Evolutionary conservation across 2,329 filamentous ascomycete genomes (phyloP), one percentile per base, ranked within the genome.

Genomic region (Calonectria naviculata): DNA sequence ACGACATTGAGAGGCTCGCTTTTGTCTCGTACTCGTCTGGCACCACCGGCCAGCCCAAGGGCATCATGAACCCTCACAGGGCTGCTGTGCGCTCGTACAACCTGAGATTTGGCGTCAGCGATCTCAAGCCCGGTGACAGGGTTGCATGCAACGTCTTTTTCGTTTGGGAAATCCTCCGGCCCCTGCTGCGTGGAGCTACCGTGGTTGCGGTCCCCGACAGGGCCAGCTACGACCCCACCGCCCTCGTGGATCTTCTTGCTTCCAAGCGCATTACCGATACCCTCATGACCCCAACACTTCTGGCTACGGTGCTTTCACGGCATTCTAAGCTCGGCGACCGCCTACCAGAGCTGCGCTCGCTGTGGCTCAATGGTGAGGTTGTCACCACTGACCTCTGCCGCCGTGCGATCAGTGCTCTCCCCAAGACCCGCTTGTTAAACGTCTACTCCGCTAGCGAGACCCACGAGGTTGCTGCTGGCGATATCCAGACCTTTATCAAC

Each of bases 61-160:
- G 93, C 66, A 95, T 96, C 79, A 93, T 92, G 65, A 95, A 95
- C 80, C 92, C 93, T 2, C 93, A 95, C 81, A 87, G 90, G 77
- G 93, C 93, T 19, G 87, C 93, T 0, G 91, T 95, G 1, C 87
- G 89, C 31, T 95, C 93, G 8, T 95, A 95, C 79, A 86, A 94
- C 75, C 82, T 94, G 73, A 87, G 94, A 81, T 95, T 95, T 78
- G 86, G 84, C 12, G 81, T 95, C 60, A 93, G 91, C 74, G 92
- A 95, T 80, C 85, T 94, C 3, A 83, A 88, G 21, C 92, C 91
- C 0, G 93, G 93, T 19, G 94, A 95, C 75, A 89, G 94, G 8
- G 93, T 95, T 13, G 94, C 94, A n/a, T 95, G 93, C 84, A 96
- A 95, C 85, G 94, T 95, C 70, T 96, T 95, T 82, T 96, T 96